Base-by-base conservation (phyloP, 2,329 filamentous ascomycete species). In the Hypoxylon sp. region DNA sequence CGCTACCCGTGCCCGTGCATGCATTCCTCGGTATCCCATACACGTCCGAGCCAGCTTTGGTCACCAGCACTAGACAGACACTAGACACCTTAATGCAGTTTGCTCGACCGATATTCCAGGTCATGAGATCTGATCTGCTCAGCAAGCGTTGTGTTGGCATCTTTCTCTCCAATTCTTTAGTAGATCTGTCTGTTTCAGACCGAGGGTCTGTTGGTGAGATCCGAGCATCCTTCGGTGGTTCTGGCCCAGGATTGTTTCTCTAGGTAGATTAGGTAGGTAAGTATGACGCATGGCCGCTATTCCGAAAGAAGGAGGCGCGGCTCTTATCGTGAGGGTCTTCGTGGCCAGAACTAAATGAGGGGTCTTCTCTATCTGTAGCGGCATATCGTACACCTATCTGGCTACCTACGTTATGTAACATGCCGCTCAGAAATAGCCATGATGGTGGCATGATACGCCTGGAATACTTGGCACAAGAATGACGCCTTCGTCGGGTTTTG, bases 261-360 rank as follows among this genome's bases (percentile, higher is more conserved):
- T 21, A 21, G 2, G 17, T 30, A 30, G 28, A 9, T 30, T 30
- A n/a, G 17, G 5, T 48, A 38, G 23, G 28, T 32, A 52, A n/a
- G 48, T 28, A 38, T 45, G 19, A 52, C 48, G 41, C 50, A 49
- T 58, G 17, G 43, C 41, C 58, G 6, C 63, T 63, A 65, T 52
- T 52, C 66, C 63, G 5, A 55, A 68, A 65, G 11, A 63, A 65
- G 66, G 66, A 65, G 66, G 66, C 65, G 66, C 65, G 58, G 58
- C 58, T 63, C 61, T 62, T 56, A 65, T 68, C 66, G 30, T 43
- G 58, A 60, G 41, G 36, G 34, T 30, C 43, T 43, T 45, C 55
- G 30, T 32, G 10, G 13, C 28, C 28, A 32, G 2, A 38, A 11
- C 14, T 10, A 10, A 36, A 50, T 2, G 57, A 59, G 65, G 61